Base-by-base conservation (phyloP, 78 protist species). In the Parvularia atlantis region DNA sequence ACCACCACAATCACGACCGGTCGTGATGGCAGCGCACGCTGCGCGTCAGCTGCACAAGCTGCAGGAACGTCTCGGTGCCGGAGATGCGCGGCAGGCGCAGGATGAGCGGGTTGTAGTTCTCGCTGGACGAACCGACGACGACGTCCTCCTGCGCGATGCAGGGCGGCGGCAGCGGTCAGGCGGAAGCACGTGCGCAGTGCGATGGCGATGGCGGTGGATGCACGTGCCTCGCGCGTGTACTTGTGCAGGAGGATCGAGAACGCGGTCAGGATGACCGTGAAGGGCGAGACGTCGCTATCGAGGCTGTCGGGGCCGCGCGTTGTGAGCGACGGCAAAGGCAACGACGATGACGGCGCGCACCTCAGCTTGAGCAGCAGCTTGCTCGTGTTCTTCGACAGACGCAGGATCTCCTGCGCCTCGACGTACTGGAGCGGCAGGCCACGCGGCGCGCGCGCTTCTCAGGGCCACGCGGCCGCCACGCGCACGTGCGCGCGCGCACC, bases 91-190 rank as follows among this genome's bases (percentile, higher is more conserved):
- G 30, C 10, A 68, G 10, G 64, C 73, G 73, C 26, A 68, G 28
- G 31, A 66, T 52, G 14, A 66, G 61, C 4, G 72, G 72, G 46
- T 66, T 66, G 72, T 4, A 52, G 61, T 46, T 35, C 61, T 17
- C 14, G 20, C 41, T 11, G 11, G 61, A 50, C 24, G 72, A 36
- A 26, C 72, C 72, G 20, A 66, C 20, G 17, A 52, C 43, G 11
- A 69, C n/a, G 66, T 57, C 64, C 24, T 69, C 75, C 36, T 69
- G 10, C 63, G 50, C 33, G 73, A 54, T 63, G 53, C 53, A 44
- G 50, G 11, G 50, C 7, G 11, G 50, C 7, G 50, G 11, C 24
- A 44, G 50, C 24, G 50, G 11, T 14, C 7, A 44, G 11, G 11
- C 7, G 11, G 11, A 44, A 44, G 24, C 11, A 7, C 7, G 7